Conservation (phyloP, 2,329 filamentous ascomycete species). For the Lachnellula arida region DNA sequence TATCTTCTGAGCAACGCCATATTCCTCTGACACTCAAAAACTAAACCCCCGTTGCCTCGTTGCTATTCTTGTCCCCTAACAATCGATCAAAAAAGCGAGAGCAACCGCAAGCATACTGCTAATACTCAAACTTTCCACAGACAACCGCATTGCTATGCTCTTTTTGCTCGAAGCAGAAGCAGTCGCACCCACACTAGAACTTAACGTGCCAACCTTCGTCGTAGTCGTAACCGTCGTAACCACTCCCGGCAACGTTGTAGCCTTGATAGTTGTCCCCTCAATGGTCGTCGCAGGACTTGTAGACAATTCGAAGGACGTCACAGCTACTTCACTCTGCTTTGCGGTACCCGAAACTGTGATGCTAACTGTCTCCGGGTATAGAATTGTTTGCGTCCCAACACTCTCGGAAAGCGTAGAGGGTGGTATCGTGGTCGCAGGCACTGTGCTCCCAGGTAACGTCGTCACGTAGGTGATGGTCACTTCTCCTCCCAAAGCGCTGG, state of each 20-base stretch:
- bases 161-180: neutral
- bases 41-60: too few relatives aligned
- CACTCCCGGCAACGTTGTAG: conserved; percentile 2
- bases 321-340: neutral
- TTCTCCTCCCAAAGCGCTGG: conserved; percentile 37
- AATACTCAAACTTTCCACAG: too few relatives aligned
- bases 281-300: conserved; percentile 5
- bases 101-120: too few relatives aligned
- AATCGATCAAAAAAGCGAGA: too few relatives aligned
- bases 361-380: conserved; percentile 1
- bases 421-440: conserved; percentile 20
- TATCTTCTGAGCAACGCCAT: too few relatives aligned
- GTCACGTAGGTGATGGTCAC: conserved; percentile 31
- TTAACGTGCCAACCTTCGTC: neutral
- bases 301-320: neutral
- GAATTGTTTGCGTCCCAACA: neutral
- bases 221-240: conserved; percentile 10
- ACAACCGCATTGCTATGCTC: neutral
- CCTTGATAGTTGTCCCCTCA: conserved; percentile 2
- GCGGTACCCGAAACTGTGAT: neutral
- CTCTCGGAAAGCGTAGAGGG: conserved; percentile 8
- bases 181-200: neutral
- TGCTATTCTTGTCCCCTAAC: too few relatives aligned
- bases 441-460: conserved; percentile 14
- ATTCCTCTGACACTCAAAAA: too few relatives aligned